These are phyloP conservation scores for Zoysia japonica DNA, from an alignment of 176 grass and related monocot genomes.

Conservation along the genomic window DNA sequence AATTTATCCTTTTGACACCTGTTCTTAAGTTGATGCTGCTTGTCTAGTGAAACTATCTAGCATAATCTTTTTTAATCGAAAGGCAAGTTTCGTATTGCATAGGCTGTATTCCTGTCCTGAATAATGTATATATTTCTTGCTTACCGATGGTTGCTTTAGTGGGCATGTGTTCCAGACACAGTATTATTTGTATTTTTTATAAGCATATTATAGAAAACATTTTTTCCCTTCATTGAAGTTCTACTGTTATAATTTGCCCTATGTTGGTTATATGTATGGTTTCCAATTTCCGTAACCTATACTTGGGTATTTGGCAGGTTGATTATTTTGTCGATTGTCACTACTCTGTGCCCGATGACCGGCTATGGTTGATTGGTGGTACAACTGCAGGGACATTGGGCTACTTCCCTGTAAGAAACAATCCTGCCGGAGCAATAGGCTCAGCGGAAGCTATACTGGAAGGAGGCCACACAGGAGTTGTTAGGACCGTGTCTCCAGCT, in stretches of 20 bases:
- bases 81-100: not conserved
- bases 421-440: constrained; percentile 42
- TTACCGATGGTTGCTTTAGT: not conserved
- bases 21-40: not conserved
- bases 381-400: constrained; percentile 70
- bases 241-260: not conserved
- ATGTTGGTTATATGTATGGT: too few relatives aligned
- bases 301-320: constrained; percentile 51
- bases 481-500: constrained; percentile 64
- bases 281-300: not conserved
- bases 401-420: constrained; percentile 70
- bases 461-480: constrained; percentile 75
- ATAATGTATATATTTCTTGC: not conserved
- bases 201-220: not conserved
- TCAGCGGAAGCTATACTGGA: constrained; percentile 71
- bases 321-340: constrained; percentile 97
- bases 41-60: constrained; percentile 2
- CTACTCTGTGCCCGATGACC: constrained; percentile 68
- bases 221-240: not conserved
- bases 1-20: not conserved
- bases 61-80: not conserved
- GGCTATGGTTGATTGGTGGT: constrained; percentile 74
- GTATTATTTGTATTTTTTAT: not conserved
- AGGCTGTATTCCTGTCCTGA: not conserved
- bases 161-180: not conserved